Conservation (phyloP, 2,329 filamentous ascomycete species). For the Paecilomyces formosus region DNA sequence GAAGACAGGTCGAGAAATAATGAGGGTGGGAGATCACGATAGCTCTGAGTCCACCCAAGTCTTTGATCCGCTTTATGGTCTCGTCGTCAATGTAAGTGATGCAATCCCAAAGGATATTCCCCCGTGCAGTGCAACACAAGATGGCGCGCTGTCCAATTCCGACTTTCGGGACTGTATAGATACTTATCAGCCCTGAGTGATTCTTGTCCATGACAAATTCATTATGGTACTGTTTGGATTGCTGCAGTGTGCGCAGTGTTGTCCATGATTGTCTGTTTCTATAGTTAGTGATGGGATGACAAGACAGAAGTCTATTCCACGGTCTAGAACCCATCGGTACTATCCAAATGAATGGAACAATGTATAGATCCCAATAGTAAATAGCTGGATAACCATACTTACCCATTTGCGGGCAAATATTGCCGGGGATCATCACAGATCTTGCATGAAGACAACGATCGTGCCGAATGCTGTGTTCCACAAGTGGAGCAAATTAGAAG, state of each 20-base stretch:
- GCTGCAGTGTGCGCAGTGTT: conserved; percentile 17
- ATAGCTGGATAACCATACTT: not conserved
- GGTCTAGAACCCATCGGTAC: not conserved
- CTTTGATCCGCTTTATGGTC: conserved; percentile 51
- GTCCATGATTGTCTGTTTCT: conserved; percentile 20
- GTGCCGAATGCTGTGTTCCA: conserved; percentile 15
- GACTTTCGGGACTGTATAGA: conserved; percentile 45
- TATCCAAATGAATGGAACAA: not conserved
- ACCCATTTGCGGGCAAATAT: conserved; percentile 21
- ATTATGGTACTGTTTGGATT: conserved; percentile 14
- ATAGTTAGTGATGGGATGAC: not conserved
- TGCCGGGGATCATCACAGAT: conserved; percentile 25
- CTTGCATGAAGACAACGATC: conserved; percentile 15
- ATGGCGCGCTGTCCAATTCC: conserved; percentile 71
- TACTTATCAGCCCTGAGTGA: conserved; percentile 12
- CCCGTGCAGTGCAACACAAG: conserved; percentile 55
- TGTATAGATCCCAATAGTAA: not conserved
- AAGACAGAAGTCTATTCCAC: not conserved
- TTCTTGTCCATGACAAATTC: conserved; percentile 11
- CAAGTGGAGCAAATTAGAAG: conserved; percentile 20
- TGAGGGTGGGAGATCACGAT: conserved; percentile 77
- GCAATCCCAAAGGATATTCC: conserved; percentile 76
- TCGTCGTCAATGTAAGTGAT: conserved; percentile 60
- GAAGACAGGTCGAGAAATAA: conserved; percentile 69
- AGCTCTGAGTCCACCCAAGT: conserved; percentile 58